Base-by-base conservation (phyloP, 495 filamentous ascomycete species). In the Hypoxylon perforatum region DNA sequence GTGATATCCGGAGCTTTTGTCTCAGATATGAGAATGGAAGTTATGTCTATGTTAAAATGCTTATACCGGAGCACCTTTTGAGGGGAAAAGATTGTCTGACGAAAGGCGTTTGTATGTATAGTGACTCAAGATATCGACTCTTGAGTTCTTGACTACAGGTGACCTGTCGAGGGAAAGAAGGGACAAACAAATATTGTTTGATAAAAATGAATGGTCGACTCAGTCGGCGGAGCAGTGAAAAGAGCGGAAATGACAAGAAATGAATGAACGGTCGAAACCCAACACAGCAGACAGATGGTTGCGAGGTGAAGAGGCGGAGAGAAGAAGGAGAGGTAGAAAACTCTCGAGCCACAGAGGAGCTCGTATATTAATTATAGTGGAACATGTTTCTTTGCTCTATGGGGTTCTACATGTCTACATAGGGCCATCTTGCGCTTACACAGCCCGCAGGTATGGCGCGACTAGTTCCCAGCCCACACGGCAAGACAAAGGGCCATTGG, bases 131-230 rank as follows among this genome's bases (percentile, higher is more conserved):
- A 19, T 39, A 54, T 60, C 30, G 49, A 63, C 30, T 42, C 39
- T 51, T 67, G 36, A 59, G 59, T 17, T n/a, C 5, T 30, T 45
- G 22, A 53, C 45, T 56, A 55, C 15, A 39, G 69, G 38, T 57
- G 46, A 64, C 56, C 68, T 44, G 67, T 56, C 54, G 57, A 55
- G 46, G n/a, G 56, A 73, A 74, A 66, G 66, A 67, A 70, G 56
- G 66, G 63, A 70, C 57, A 65, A 76, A 68, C 61, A 67, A 66
- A 63, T 41, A 56, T 7, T 70, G 72, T 71, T 68, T 71, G 67
- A 45, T 38, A 19, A 70, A n/a, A 81, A 77, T 67, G 75, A 77
- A 64, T 57, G 73, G 65, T 70, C 59, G 73, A 75, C 77, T 74
- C 71, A 79, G 76, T 77, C 76, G 68, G 71, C 75, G 67, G 60